Evolutionary conservation across 73 alveolate species (phyloP), one percentile per base, ranked within the genome.

Genomic region (Paramecium pentaurelia): DNA sequence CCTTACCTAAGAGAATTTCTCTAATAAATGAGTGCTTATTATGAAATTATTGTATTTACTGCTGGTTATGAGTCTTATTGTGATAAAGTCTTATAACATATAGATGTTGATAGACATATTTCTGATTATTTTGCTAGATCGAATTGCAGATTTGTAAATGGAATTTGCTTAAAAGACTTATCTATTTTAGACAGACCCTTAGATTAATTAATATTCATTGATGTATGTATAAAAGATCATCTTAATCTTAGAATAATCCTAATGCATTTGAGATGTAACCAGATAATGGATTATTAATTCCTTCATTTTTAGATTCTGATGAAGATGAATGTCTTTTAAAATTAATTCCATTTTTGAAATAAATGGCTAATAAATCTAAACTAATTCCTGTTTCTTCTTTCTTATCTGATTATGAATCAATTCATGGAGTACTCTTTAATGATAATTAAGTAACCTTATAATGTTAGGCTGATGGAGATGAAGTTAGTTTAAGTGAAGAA

Each of bases 31-130:
- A 80, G 91, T 80, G 54, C 14, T 9, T 27, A 12, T 27, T 80
- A 45, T 80, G 91, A 80, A 80, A 80, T 80, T 38, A 80, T 80
- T n/a, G 18, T 80, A 16, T 80, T 80, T 28, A 80, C 91, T 27
- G 91, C 91, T 42, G 91, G 91, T 0, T 80, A 80, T 44, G 91
- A 80, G 27, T 80, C 91, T 12, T 80, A 80, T 47, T 80, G 91
- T 80, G 91, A 80, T 42, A 80, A 80, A 47, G 91, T 80, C n/a
- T 42, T 80, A n/a, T 20, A 80, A 80, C 49, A 80, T 45, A 80
- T 80, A 25, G 91, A 80, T 80, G 16, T 64, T n/a, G 75, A 80
- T 45, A 80, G 58, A 25, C 47, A 25, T 34, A 80, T 80, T 27
- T 32, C 64, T 25, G 91, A 80, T 80, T 80, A 80, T 47, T 80